Base-by-base conservation (phyloP, 2,329 filamentous ascomycete species). In the Trichophyton schoenleinii region DNA sequence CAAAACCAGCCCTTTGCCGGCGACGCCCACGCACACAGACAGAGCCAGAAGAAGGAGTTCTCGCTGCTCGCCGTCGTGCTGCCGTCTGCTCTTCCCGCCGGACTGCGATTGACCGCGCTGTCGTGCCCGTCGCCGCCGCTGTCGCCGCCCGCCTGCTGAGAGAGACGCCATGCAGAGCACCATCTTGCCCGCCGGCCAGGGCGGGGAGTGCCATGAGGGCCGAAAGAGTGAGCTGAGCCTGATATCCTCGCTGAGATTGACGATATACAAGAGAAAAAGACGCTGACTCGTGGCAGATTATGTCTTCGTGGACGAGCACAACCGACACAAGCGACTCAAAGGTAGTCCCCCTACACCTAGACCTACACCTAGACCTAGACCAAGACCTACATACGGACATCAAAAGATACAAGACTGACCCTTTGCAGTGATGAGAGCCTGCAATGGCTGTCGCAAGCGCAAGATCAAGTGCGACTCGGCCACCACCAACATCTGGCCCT, bases 381-480 rank as follows among this genome's bases (percentile, higher is more conserved):
- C 25, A 6, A 28, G 4, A 5, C 3, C 20, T 18, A 18, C 18
- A 18, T 15, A 38, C 3, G 25, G 25, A 28, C 4, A 28, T 6
- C 18, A 18, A 18, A 18, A 18, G 18, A 18, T 18, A 18, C 18
- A 18, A 18, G 18, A 66, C 66, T 59, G 48, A 62, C 28, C 13
- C 8, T 25, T n/a, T 46, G 13, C 65, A 95, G 92, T 96, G 59
- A 96, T 96, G 91, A 87, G 94, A 79, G 94, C 92, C 61, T 97
- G 92, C 74, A 92, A 96, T 77, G 92, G 92, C 63, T 97, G 92
- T 72, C 84, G 92, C 64, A 87, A 91, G 75, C 85, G 92, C 70
- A 99, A 99, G 76, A 99, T 99, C 72, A 96, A 96, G 74, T 99
- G 92, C 77, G 94, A 97, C 77, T 91, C 92, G 59, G 92, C 92